These are phyloP conservation scores for Coemansia sp. DNA, from an alignment of 192 early-diverging fungal genomes.

Conservation along the genomic window DNA sequence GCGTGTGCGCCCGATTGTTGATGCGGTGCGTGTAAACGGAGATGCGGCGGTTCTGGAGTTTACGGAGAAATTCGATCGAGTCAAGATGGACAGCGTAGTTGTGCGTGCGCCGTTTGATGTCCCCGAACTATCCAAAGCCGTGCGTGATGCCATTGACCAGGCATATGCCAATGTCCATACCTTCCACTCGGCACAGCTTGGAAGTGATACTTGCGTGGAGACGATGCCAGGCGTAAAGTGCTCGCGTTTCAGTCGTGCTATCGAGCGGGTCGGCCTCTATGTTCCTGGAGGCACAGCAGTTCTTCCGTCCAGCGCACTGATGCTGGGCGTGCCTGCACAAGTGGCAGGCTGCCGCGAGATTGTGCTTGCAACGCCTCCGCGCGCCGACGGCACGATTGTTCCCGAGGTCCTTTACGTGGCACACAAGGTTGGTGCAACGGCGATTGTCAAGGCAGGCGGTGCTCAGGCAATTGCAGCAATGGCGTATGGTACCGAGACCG, in stretches of 20 bases:
- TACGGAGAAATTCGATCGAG: constrained; percentile 90
- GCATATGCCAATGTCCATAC: constrained; percentile 90
- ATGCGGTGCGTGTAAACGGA: constrained; percentile 76
- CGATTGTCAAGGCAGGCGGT: constrained; percentile 90
- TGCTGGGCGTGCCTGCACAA: constrained; percentile 96
- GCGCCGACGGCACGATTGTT: constrained; percentile 83
- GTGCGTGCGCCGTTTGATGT: constrained; percentile 81
- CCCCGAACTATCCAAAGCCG: constrained; percentile 61
- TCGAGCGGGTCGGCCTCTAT: constrained; percentile 95
- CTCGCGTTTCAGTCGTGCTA: constrained; percentile 88
- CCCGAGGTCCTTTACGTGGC: constrained; percentile 99
- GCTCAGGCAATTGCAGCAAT: constrained; percentile 98
- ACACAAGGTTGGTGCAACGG: constrained; percentile 91
- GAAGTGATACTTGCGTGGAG: constrained; percentile 72
- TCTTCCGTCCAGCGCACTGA: constrained; percentile 90
- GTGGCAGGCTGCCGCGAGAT: constrained; percentile 96
- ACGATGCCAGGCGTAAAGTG: constrained; percentile 99
- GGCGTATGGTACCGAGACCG: constrained; percentile 95
- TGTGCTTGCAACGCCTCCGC: constrained; percentile 93
- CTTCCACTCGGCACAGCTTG: constrained; percentile 94
- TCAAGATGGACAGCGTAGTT: constrained; percentile 68
- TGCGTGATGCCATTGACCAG: constrained; percentile 85
- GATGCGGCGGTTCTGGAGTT: constrained; percentile 82
- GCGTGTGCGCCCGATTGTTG: constrained; percentile 88
- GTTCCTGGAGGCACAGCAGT: constrained; percentile 98